These are phyloP conservation scores for Sclerotiophoma versabilis DNA, from an alignment of 2,329 filamentous ascomycete species.

Conservation along the genomic window DNA sequence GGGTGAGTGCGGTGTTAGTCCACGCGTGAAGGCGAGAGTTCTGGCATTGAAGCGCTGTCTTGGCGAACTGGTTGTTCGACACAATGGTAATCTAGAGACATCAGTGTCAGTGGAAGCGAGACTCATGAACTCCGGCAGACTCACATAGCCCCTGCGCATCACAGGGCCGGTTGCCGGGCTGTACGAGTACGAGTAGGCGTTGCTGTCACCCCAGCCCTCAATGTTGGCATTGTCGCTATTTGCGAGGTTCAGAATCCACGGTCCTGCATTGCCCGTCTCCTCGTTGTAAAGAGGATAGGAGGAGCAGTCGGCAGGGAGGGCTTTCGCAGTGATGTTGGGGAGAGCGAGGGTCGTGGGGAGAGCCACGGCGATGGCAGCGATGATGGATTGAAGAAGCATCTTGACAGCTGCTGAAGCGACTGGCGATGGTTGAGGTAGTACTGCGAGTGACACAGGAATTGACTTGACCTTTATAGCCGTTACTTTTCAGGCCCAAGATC, in stretches of 20 bases:
- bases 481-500: no score
- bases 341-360: slow-evolving; percentile 17
- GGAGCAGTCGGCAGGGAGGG: slow-evolving; percentile 23
- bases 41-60: slow-evolving; percentile 24
- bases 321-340: slow-evolving; percentile 20
- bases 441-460: not conserved
- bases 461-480: no score
- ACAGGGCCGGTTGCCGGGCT: slow-evolving; percentile 15
- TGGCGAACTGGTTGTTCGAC: slow-evolving; percentile 23
- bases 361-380: slow-evolving; percentile 10
- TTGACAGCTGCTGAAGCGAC: not conserved
- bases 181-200: slow-evolving; percentile 15
- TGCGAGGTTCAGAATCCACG: slow-evolving; percentile 19
- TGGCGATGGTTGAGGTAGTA: not conserved
- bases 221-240: slow-evolving; percentile 27
- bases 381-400: slow-evolving; percentile 39
- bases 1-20: slow-evolving; percentile 18
- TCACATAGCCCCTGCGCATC: slow-evolving; percentile 25
- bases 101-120: not conserved
- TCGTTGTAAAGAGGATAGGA: slow-evolving; percentile 29
- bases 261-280: slow-evolving; percentile 20
- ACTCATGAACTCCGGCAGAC: not conserved
- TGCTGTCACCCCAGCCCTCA: slow-evolving; percentile 19
- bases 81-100: slow-evolving; percentile 27
- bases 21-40: slow-evolving; percentile 15